Base-by-base conservation (phyloP, 1,139 yeast species). In the Geotrichum candidum region DNA sequence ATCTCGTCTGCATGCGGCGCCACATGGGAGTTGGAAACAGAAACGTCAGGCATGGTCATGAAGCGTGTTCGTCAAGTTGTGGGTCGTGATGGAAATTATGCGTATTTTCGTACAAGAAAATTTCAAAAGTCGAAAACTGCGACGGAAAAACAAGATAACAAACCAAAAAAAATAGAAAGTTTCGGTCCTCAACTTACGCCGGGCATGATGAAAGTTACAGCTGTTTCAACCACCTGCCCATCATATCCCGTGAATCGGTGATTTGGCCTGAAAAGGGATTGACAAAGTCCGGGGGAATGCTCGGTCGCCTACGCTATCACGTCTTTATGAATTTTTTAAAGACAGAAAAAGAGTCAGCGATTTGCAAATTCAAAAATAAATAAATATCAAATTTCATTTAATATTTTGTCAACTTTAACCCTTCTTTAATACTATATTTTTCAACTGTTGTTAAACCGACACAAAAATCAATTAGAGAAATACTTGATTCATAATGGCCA, bases 1-100 rank as follows among this genome's bases (percentile, higher is more conserved):
- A 94, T 73, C 61, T 76, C 78, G 61, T 71, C 76, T 15, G 71
- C 68, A 51, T 64, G 67, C 41, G 65, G 64, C n/a, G 59, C 59
- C 13, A 59, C 56, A 25, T 59, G 54, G 11, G 57, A 51, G 23
- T 27, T 29, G 11, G 61, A 51, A 23, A 33, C 56, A 13, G 61
- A 35, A 23, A 59, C n/a, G 51, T 59, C 61, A 27, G 61, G 61
- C 61, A 59, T 59, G 31, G 13, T 53, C 23, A 23, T 22, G 23
- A 50, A 41, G 9, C 48, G 48, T 23, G 48, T n/a, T 41, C 18
- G 48, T n/a, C 48, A 15, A 41, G n/a, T 41, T 9, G 33, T 41
- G 22, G 7, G 46, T 41, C 48, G 48, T 38, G 45, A n/a, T 38
- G n/a, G 27, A 25, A 25, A n/a, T 41, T 41, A 25, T 41, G 10